Evolutionary conservation across 2,329 filamentous ascomycete species (phyloP).

Genomic region (Sclerotinia subarctica): DNA sequence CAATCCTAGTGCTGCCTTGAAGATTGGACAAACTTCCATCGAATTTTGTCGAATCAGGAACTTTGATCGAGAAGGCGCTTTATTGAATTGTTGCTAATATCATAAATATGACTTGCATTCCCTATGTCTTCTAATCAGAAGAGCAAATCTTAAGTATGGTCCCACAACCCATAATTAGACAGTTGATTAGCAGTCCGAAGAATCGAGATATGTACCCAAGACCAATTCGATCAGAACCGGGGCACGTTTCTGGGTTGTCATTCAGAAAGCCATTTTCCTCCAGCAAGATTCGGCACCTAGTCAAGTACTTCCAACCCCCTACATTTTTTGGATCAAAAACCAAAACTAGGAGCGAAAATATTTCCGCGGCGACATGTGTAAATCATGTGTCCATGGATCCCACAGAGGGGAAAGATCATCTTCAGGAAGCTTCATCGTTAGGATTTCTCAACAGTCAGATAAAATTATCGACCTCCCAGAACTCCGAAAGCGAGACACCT

Average conservation of each 20-base stretch:
- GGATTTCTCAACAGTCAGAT: no score
- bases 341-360: background rate
- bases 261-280: background rate
- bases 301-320: background rate
- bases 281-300: background rate
- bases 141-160: background rate
- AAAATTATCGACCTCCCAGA: no score
- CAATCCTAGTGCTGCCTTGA: background rate
- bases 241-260: no score
- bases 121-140: background rate
- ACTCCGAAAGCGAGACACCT: background rate
- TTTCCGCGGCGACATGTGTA: background rate
- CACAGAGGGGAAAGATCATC: background rate
- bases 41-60: background rate
- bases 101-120: background rate
- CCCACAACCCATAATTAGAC: background rate
- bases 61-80: background rate
- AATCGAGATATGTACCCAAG: background rate
- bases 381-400: no score
- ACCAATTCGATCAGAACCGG: background rate
- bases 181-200: background rate
- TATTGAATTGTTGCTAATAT: background rate
- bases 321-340: background rate
- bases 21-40: background rate
- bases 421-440: background rate